Evolutionary conservation across 768 basidiomycete genomes (phyloP).

Genomic region (Daedaleopsis sinensis): DNA sequence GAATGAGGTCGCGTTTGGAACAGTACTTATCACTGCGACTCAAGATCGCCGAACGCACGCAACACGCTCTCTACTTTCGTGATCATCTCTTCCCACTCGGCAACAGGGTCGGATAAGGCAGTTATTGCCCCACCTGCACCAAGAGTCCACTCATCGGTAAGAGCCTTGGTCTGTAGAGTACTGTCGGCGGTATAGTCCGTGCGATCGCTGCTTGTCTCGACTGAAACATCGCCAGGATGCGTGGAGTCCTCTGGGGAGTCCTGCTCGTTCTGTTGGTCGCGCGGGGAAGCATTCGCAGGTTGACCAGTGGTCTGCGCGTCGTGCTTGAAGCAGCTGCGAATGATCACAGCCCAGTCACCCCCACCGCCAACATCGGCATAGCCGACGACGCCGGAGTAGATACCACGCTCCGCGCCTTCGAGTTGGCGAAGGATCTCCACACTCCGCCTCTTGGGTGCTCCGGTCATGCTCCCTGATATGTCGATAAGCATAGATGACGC

Average conservation of each 20-base stretch:
- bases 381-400: constrained; percentile 94
- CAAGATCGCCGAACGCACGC: constrained; percentile 49
- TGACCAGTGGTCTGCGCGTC: constrained; percentile 36
- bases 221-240: no score
- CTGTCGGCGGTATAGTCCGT: background rate
- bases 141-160: constrained; percentile 66
- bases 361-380: constrained; percentile 90
- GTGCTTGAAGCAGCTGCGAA: constrained; percentile 88
- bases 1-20: constrained; percentile 5
- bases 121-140: constrained; percentile 98
- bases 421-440: constrained; percentile 86
- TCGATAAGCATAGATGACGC: background rate
- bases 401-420: constrained; percentile 69
- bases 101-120: constrained; percentile 80
- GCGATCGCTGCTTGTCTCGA: background rate
- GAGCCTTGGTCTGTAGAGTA: background rate
- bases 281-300: background rate
- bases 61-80: constrained; percentile 84
- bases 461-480: constrained; percentile 88
- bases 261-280: background rate
- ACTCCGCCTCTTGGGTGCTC: constrained; percentile 93
- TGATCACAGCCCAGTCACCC: constrained; percentile 93
- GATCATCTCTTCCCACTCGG: constrained; percentile 94
- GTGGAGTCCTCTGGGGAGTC: background rate
- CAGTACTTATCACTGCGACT: background rate